Evolutionary conservation across 345 rosid species (phyloP).

Genomic region (Eucalyptus virginea): DNA sequence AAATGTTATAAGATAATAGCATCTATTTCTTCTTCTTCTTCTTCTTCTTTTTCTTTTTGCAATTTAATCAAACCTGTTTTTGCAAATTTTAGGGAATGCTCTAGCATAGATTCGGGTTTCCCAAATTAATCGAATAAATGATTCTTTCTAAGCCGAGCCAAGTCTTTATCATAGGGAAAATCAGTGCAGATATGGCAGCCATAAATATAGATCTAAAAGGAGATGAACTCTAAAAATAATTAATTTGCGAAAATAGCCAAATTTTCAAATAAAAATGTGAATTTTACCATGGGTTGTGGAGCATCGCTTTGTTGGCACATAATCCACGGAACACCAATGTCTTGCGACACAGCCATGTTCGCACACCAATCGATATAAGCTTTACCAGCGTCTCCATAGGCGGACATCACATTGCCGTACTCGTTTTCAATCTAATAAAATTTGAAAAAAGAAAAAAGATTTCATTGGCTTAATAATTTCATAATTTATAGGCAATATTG

Average conservation of each 20-base stretch:
- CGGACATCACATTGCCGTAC: slow-evolving; percentile 44
- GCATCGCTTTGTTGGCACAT: slow-evolving; percentile 69
- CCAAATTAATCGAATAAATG: background rate
- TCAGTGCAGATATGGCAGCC: background rate
- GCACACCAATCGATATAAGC: slow-evolving; percentile 65
- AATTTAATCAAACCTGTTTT: background rate
- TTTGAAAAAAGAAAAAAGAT: background rate
- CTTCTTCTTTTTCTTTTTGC: background rate
- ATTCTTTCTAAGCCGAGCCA: background rate
- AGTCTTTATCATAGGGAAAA: background rate
- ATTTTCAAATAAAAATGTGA: background rate
- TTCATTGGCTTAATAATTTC: background rate
- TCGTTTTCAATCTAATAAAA: slow-evolving; percentile 64
- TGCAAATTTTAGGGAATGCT: background rate
- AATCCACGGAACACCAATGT: slow-evolving; percentile 76
- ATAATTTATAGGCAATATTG: background rate
- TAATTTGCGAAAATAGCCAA: background rate
- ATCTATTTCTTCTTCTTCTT: background rate
- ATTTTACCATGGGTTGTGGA: slow-evolving; percentile 36
- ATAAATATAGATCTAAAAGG: background rate
- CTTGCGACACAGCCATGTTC: slow-evolving; percentile 41
- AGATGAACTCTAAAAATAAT: background rate
- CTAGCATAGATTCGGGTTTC: background rate
- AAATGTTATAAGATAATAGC: background rate
- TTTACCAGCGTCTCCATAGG: slow-evolving; percentile 47